Evolutionary conservation across 257 asterid genomes (phyloP), one percentile per base, ranked within the genome.

Genomic region (Solanum piurae): DNA sequence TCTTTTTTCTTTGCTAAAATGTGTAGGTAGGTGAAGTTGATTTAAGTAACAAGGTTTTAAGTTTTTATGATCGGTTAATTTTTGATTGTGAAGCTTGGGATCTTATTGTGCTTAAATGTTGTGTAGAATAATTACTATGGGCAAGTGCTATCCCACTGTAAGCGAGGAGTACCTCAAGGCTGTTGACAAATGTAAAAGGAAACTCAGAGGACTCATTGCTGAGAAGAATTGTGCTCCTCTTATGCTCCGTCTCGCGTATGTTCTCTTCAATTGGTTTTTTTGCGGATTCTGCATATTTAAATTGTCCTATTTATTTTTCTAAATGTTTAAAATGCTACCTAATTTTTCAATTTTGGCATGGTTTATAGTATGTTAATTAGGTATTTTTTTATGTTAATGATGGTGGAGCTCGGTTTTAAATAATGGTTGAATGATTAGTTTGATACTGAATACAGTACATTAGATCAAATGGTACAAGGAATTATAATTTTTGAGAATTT

Each of bases 191-290:
- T 89, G 92, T 88, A 94, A 90, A 95, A 94, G 92, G 90, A 95
- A 96, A 92, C 98, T 96, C 71, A 92, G 98, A 89, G 99, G 97
- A 27, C 90, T 96, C 85, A 96, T 96, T 64, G 96, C 98, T 20
- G 98, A 94, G 91, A 96, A 96, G 92, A 88, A 91, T 74, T 95
- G 98, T 88, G 98, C 98, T 91, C 98, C 98, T n/a, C 84, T 96
- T 88, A 94, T 95, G 98, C 96, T 96, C 23, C 96, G 98, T 33
- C 88, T 95, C 31, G 99, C 97, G 99, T 96, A 89, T 33, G 55
- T 37, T 20, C 37, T 23, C 55, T n/a, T 71, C 46, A 7, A 23
- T 12, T 55, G 9, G 12, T 21, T 31, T 12, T 12, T 31, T 84
- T 87, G 20, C 8, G 23, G 75, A n/a, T 72, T 18, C 7, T 72